These are phyloP conservation scores for Penicillium parvum DNA, from an alignment of 495 filamentous ascomycete genomes.

Conservation along the genomic window DNA sequence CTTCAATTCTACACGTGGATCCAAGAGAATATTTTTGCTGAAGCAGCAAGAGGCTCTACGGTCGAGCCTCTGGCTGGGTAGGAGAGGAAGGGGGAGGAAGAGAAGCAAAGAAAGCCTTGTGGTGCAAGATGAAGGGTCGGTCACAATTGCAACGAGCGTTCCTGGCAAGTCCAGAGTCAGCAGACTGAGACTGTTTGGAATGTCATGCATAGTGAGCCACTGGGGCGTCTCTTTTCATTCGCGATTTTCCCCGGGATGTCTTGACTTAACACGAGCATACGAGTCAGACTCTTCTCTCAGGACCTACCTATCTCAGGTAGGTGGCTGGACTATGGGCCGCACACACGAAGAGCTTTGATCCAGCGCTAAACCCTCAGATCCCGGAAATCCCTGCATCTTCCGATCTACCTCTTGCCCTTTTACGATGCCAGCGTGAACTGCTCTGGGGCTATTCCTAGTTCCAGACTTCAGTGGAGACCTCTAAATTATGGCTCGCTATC, in stretches of 20 bases:
- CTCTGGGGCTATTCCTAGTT: too few relatives aligned
- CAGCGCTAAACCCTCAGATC: too few relatives aligned
- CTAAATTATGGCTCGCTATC: constrained; percentile 11
- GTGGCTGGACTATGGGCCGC: too few relatives aligned
- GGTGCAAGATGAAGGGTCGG: constrained; percentile 13
- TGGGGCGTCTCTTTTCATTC: background rate
- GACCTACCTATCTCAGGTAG: too few relatives aligned
- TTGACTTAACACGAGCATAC: too few relatives aligned
- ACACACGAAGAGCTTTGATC: too few relatives aligned
- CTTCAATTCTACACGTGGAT: constrained; percentile 9
- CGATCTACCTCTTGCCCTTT: constrained; percentile 3
- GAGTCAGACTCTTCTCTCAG: too few relatives aligned
- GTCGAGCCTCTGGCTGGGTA: too few relatives aligned
- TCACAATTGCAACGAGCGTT: constrained; percentile 24
- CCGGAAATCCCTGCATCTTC: constrained; percentile 17
- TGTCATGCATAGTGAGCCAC: constrained; percentile 1
- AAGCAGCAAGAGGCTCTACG: too few relatives aligned
- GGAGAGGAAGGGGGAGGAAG: too few relatives aligned
- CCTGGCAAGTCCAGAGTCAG: constrained; percentile 20
- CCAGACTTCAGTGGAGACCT: constrained; percentile 1
- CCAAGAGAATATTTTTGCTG: background rate
- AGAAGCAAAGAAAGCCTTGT: too few relatives aligned
- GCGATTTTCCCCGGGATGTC: constrained; percentile 18
- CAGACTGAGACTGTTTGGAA: constrained; percentile 7
- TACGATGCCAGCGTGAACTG: too few relatives aligned